Evolutionary conservation across 2,329 filamentous ascomycete species (phyloP), one percentile per base, ranked within the genome.

Genomic region (Colletotrichum sp.): DNA sequence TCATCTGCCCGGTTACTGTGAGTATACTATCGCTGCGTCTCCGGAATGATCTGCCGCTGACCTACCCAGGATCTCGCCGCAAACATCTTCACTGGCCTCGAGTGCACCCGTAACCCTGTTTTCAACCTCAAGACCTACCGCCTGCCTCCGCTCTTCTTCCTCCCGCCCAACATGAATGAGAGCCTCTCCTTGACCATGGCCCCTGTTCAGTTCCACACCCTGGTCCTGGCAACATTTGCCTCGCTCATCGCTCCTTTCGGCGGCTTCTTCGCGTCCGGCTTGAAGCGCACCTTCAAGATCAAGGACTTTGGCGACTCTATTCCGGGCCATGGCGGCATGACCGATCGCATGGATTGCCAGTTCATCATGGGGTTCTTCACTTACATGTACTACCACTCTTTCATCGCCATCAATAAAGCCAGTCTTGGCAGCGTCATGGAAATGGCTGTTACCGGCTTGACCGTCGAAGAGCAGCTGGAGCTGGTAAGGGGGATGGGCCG

Each of bases 311-410:
- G 97, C 80, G 95, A 99, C 86, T 98, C 96, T 2, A 99, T 99
- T 80, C 97, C 97, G 2, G 97, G 97, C 26, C 97, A 99, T 82
- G 97, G 97, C 77, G 97, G 97, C 80, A 99, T 99, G 88, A 99
- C 97, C 18, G 97, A 99, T 84, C 95, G 97, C 77, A 99, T 99
- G 96, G 97, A 99, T 84, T 99, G 97, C 85, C 97, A 99, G 84
- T 99, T 99, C 87, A 99, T 99, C 88, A 99, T 99, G 97, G 97
- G 97, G 10, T 97, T 98, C 86, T 99, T 99, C 82, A 92, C 96
- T 18, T 99, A 96, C 88, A 96, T 99, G 91, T 99, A 99, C 87
- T 99, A 98, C 87, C 96, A 98, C 85, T 97, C 95, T 82, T 99
- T 99, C 85, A 96, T 99, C 82, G 96, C 96, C 6, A 90, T 95